Base-by-base conservation (phyloP, 2,329 filamentous ascomycete genomes). In the Hypomyces rosellus region DNA sequence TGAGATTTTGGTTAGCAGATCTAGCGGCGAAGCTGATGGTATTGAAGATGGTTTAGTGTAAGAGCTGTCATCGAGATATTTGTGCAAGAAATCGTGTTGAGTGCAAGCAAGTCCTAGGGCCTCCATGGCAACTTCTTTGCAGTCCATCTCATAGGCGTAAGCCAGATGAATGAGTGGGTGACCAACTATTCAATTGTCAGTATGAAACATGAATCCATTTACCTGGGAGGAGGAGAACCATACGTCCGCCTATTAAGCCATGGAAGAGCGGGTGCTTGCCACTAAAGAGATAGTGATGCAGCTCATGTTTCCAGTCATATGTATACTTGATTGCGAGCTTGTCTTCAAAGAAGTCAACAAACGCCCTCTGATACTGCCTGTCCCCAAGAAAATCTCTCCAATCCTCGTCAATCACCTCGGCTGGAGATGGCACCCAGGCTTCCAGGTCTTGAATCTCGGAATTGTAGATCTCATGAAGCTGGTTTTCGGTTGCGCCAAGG, bases 341-440 rank as follows among this genome's bases (percentile, higher is more conserved):
- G 65, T 99, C 93, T 66, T 99, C 93, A 63, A 95, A 97, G 65
- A 93, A 97, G 65, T 99, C 91, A 50, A 99, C 75, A 63, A 85
- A 99, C 1, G 90, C 92, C 53, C 92, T 81, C 68, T 99, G 89
- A 63, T 95, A 96, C 55, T 74, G 81, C 60, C 78, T 78, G 64
- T 89, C 82, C 18, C 92, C 91, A 33, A 96, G 67, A 60, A 83
- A 93, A 51, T 92, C 86, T 55, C 84, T 78, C 92, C 93, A 99
- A 65, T 99, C 93, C 50, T 85, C 78, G 55, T 84, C 77, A 15
- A 83, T 81, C 46, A 99, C 81, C 69, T 99, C 93, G 4, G 84
- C 82, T 0, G 93, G 93, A 1, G 91, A 89, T 57, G 91, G 84
- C 48, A 73, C 68, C 93, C 93, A 99, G 20, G 83, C 77, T 57